Percentiles rank a stretch among this genome's conserved stretches.
Conservation (phyloP, 202 grass and related monocot genomes). For the Bolboschoenoplectus hybrid region DNA sequence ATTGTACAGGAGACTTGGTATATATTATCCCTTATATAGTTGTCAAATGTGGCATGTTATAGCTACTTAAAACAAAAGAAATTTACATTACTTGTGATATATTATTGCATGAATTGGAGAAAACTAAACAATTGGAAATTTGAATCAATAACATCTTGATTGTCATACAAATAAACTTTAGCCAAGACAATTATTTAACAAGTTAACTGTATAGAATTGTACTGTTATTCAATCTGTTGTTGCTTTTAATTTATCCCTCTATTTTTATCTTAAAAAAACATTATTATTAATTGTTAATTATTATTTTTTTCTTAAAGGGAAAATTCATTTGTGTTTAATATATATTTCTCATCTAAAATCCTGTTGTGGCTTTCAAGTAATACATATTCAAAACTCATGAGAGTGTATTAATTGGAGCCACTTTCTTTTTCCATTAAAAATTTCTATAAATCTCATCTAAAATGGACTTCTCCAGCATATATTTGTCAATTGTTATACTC, state of each 20-base stretch:
- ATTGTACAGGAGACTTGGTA: not conserved
- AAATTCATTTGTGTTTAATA: not conserved
- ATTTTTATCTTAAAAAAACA: not conserved
- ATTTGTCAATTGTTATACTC: not conserved
- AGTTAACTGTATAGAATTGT: not conserved
- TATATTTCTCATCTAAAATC: not conserved
- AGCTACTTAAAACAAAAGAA: not conserved
- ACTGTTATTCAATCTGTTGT: not conserved
- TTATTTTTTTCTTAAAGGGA: not conserved
- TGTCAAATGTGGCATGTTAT: not conserved
- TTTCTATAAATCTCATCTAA: not conserved
- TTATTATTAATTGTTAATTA: not conserved
- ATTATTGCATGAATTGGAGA: not conserved
- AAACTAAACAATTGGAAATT: not conserved
- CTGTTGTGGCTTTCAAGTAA: not conserved
- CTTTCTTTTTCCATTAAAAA: not conserved
- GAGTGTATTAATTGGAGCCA: not conserved
- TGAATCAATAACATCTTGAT: not conserved
- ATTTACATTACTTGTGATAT: not conserved
- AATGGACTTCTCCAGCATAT: not conserved
- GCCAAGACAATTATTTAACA: not conserved
- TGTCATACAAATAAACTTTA: not conserved
- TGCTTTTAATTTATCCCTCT: not conserved
- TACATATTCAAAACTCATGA: not conserved
- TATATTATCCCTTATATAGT: not conserved